Percentiles rank a stretch among this genome's conserved stretches.
Conservation (phyloP, 208 protist species). For the Leptomonas pyrrhocoris region DNA sequence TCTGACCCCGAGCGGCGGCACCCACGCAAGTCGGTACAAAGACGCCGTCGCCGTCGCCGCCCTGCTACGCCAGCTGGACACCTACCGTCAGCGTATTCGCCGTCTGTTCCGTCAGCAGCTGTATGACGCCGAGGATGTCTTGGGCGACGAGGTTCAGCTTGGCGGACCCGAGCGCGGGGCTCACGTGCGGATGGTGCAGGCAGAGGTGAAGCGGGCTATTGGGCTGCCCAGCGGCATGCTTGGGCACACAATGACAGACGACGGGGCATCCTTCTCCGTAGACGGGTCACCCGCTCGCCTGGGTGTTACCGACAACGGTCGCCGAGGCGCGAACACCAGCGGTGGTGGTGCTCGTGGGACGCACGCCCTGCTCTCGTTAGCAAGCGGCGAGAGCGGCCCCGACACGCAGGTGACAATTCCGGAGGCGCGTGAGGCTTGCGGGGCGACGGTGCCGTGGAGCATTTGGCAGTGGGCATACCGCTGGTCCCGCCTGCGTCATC, state of each 20-base stretch:
- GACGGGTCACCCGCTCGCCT: not conserved
- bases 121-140: constrained; percentile 88
- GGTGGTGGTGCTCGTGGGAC: too few species aligned
- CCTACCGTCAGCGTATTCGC: constrained; percentile 59
- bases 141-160: constrained; percentile 43
- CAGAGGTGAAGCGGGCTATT: constrained; percentile 52
- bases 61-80: constrained; percentile 67
- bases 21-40: not conserved
- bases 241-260: not conserved
- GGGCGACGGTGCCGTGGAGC: constrained; percentile 71
- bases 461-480: constrained; percentile 88
- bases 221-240: constrained; percentile 42
- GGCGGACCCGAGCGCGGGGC: constrained; percentile 30
- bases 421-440: constrained; percentile 59
- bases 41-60: constrained; percentile 34
- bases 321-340: not conserved
- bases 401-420: constrained; percentile 43
- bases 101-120: constrained; percentile 77
- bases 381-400: constrained; percentile 17
- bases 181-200: constrained; percentile 51
- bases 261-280: constrained; percentile 15
- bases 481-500: constrained; percentile 48
- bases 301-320: not conserved
- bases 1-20: not conserved
- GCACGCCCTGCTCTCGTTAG: constrained; percentile 13